Evolutionary conservation across 2,329 filamentous ascomycete genomes (phyloP).

Genomic region (Blastomyces emzantsi): DNA sequence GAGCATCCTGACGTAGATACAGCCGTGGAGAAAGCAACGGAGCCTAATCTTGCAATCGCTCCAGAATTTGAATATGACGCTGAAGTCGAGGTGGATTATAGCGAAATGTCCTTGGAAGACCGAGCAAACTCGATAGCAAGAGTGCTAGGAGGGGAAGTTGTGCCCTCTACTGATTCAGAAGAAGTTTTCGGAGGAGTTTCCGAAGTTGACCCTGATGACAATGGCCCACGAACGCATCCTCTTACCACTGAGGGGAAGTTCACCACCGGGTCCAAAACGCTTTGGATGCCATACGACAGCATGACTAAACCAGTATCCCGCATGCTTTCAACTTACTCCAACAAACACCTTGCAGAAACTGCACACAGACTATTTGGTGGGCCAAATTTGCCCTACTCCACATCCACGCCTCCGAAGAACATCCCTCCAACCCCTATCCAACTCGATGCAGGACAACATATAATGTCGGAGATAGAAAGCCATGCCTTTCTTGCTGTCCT

Average conservation of each 20-base stretch:
- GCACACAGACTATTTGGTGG: constrained; percentile 73
- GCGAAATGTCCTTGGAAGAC: constrained; percentile 12
- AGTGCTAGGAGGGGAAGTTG: constrained; percentile 26
- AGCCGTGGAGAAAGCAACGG: constrained; percentile 18
- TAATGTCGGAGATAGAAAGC: constrained; percentile 54
- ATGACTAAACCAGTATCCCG: constrained; percentile 61
- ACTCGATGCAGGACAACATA: constrained; percentile 45
- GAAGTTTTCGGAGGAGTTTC: constrained; percentile 16
- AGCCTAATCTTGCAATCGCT: not conserved
- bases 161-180: constrained; percentile 30
- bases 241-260: constrained; percentile 67
- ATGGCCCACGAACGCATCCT: constrained; percentile 57
- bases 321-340: constrained; percentile 58
- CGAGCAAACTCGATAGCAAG: constrained; percentile 7
- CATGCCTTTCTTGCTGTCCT: constrained; percentile 50
- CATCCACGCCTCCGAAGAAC: constrained; percentile 54
- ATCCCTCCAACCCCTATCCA: constrained; percentile 46
- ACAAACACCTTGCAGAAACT: constrained; percentile 63
- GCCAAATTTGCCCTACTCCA: constrained; percentile 62
- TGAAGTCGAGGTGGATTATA: constrained; percentile 13
- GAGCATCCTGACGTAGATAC: constrained; percentile 22
- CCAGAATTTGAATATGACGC: not conserved
- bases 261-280: constrained; percentile 60
- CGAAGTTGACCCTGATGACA: constrained; percentile 33
- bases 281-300: constrained; percentile 62